Evolutionary conservation across 225 moss, liverwort and hornwort genomes (phyloP).

Genomic region (Straminergon stramineum): DNA sequence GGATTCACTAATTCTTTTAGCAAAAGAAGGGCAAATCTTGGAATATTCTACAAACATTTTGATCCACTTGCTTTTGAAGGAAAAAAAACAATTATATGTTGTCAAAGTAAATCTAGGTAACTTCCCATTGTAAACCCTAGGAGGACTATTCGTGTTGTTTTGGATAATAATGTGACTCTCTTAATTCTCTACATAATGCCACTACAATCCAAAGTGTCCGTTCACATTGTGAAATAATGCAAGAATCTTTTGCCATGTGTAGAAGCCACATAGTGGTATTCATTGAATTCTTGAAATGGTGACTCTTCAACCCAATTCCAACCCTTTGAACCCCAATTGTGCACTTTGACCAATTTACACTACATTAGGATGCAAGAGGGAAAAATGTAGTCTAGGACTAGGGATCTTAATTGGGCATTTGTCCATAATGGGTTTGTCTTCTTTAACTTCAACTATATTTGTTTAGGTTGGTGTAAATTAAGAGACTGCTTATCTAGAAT

Average conservation of each 20-base stretch:
- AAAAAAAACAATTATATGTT: not conserved
- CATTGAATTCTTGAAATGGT: not conserved
- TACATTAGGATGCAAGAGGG: too few relatives aligned
- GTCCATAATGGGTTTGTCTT: not conserved
- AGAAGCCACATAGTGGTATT: not conserved
- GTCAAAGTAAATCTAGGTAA: not conserved
- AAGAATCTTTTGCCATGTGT: not conserved
- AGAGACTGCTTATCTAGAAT: fast-evolving
- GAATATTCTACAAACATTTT: not conserved
- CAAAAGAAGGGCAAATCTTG: not conserved
- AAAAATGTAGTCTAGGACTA: too few relatives aligned
- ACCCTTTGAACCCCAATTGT: too few relatives aligned
- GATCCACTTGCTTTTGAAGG: not conserved
- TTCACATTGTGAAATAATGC: not conserved
- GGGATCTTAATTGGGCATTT: too few relatives aligned
- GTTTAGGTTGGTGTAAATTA: not conserved
- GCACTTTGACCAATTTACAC: too few relatives aligned
- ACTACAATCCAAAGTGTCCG: not conserved
- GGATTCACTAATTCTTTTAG: not conserved
- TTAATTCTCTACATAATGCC: not conserved
- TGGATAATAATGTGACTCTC: not conserved
- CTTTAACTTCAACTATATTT: not conserved
- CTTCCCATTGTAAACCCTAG: not conserved
- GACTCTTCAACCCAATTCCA: not conserved
- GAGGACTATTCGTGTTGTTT: not conserved